Evolutionary conservation across 1,284 basidiomycete species (phyloP), one percentile per base, ranked within the genome.

Genomic region (Sporisorium sorghi): DNA sequence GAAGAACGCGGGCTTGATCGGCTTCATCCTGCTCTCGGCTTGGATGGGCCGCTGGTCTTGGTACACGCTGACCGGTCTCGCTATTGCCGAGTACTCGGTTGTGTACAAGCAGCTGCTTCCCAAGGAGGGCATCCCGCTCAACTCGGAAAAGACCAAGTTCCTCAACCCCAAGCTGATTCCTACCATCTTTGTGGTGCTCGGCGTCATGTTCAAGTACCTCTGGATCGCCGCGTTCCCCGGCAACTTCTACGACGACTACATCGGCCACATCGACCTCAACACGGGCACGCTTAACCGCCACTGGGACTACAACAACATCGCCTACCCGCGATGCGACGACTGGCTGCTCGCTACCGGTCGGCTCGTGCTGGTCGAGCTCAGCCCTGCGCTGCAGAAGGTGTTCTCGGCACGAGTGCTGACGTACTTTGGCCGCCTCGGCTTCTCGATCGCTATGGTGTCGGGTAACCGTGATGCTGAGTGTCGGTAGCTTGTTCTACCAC

Each of bases 41-140:
- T 78, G 76, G 77, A 68, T 80, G 63, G 78, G 78, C 12, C 49
- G 63, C 23, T 80, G 70, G 71, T 76, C 71, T 26, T 80, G 77
- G 76, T 80, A 80, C 63, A 71, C 76, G 4, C 58, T 80, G 33
- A 80, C 78, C 12, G 78, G 76, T 52, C 67, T 80, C 15, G 55
- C 58, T n/a, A 60, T 80, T 17, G 74, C 77, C 54, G 78, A 80
- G 51, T 67, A 75, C 51, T 49, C 64, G 32, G 53, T 71, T 9
- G 64, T 68, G 26, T 78, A 80, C 69, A 54, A 33, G 28, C 67
- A 61, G 42, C 43, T 71, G 5, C 35, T 72, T 10, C 72, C 59
- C 24, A 53, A 52, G 17, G 68, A 77, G 44, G 70, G 70, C 14
- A 64, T 73, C 14, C 65, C 64, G 23, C 52, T 73, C 48, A 72